A percentile compares a stretch with the other conserved stretches of the same genome.
phyloP scores from a whole-genome alignment of 352 stramenopile species.

The Globisporangium alternatum region DNA sequence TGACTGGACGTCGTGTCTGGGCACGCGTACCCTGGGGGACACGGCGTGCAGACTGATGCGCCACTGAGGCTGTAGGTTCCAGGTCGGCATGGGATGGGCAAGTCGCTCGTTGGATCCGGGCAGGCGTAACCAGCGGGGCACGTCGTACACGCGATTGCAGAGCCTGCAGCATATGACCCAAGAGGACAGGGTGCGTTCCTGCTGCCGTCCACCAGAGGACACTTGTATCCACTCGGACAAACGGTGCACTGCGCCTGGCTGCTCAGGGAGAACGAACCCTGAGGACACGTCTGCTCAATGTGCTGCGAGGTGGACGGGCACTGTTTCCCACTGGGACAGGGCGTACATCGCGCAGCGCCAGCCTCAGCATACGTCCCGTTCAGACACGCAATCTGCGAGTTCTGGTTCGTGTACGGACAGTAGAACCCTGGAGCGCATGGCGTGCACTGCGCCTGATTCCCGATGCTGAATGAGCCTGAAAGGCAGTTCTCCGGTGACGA shows the following conservation, averaged over 20 bases:
- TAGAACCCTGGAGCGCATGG: constrained; percentile 52
- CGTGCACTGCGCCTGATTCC: constrained; percentile 47
- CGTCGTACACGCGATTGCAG: constrained; percentile 46
- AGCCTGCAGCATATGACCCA: constrained; percentile 38
- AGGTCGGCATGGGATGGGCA: constrained; percentile 34
- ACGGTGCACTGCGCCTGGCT: constrained; percentile 29
- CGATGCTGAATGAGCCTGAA: constrained; percentile 48
- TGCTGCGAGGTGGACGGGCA: constrained; percentile 44
- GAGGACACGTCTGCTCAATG: constrained; percentile 41
- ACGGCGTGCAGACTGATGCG: constrained; percentile 50
- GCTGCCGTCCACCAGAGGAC: constrained; percentile 42
- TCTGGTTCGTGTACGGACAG: constrained; percentile 47
- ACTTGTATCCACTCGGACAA: constrained; percentile 49
- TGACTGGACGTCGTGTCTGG: constrained; percentile 50
- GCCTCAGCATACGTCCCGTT: constrained; percentile 47
- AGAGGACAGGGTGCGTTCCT: constrained; percentile 40
- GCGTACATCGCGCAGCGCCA: constrained; percentile 40
- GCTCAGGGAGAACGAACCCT: constrained; percentile 64
- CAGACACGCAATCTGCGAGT: constrained; percentile 41
- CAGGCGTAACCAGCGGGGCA: constrained; percentile 66
- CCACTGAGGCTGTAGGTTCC: constrained; percentile 66
- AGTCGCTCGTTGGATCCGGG: constrained; percentile 30
- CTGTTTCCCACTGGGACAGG: constrained; percentile 56
- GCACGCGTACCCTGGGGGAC: constrained; percentile 72
- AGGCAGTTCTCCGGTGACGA: constrained; percentile 34